phyloP scores from a whole-genome alignment of 2,329 filamentous ascomycete genomes.

The Sphaceloma murrayae region DNA sequence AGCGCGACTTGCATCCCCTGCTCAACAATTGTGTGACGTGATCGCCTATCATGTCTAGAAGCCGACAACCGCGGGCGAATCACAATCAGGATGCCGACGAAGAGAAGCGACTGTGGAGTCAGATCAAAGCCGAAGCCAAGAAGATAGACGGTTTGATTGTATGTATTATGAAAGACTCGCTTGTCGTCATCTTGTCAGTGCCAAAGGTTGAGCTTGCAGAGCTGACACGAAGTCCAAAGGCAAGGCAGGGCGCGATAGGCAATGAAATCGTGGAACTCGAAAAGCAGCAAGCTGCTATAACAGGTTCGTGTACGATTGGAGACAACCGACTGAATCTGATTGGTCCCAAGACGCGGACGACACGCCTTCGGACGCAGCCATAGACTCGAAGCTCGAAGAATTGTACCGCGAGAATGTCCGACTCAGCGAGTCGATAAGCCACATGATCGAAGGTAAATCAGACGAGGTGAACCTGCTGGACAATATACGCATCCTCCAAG shows the following conservation, averaged over 20 bases:
- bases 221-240: constrained; percentile 11
- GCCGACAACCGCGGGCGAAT: constrained; percentile 36
- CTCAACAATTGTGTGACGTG: no score
- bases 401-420: constrained; percentile 41
- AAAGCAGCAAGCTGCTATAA: constrained; percentile 27
- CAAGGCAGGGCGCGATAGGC: constrained; percentile 27
- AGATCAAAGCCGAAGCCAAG: constrained; percentile 37
- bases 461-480: constrained; percentile 35
- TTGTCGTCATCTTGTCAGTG: no score
- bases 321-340: constrained; percentile 12
- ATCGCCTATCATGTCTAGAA: constrained; percentile 36
- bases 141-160: constrained; percentile 40
- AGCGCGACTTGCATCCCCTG: no score
- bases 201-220: no score
- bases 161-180: constrained; percentile 23
- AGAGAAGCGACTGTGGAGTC: constrained; percentile 41
- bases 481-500: constrained; percentile 38
- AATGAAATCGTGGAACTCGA: constrained; percentile 31
- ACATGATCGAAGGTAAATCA: constrained; percentile 36
- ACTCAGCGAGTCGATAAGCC: constrained; percentile 37
- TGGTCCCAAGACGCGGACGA: constrained; percentile 21
- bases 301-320: constrained; percentile 17
- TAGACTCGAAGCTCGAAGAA: constrained; percentile 39
- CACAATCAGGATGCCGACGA: constrained; percentile 43
- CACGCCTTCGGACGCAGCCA: constrained; percentile 27